Percentiles rank a stretch among this genome's conserved stretches.
Evolutionary conservation across 176 grass and related monocot species (phyloP).

Genomic region (Phoenix roebelenii): DNA sequence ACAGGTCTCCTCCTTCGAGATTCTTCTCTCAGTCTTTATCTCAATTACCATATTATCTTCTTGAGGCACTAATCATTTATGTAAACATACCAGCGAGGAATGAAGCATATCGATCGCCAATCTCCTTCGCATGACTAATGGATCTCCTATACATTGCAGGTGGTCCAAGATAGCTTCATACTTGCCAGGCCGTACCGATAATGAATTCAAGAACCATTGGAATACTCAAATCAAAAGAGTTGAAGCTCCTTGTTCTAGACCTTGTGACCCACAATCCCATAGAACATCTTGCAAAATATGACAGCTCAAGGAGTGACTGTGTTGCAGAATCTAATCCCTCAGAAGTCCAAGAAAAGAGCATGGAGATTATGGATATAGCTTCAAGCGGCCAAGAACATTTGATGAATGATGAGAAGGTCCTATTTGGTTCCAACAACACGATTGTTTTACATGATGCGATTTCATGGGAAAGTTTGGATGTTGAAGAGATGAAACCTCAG

Average conservation of each 20-base stretch:
- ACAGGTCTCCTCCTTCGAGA: not conserved
- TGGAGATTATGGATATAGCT: not conserved
- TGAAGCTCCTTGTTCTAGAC: constrained; percentile 22
- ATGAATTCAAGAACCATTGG: constrained; percentile 36
- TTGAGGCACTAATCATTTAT: too few species aligned
- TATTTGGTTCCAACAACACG: not conserved
- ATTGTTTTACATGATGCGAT: not conserved
- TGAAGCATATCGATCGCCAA: too few species aligned
- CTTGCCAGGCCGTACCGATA: constrained; percentile 28
- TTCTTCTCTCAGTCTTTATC: too few species aligned
- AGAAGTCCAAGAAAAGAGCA: not conserved
- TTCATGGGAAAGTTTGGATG: not conserved
- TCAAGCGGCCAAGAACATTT: too few species aligned
- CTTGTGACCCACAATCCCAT: constrained; percentile 1
- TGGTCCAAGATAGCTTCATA: constrained; percentile 32
- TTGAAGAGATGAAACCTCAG: too few species aligned
- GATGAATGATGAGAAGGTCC: not conserved
- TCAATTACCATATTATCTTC: too few species aligned
- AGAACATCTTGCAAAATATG: not conserved
- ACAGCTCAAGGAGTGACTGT: too few species aligned
- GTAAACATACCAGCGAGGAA: too few species aligned
- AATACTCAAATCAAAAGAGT: constrained; percentile 30
- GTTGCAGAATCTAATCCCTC: not conserved
- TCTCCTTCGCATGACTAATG: too few species aligned
- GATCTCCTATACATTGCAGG: not conserved